A percentile compares a stretch with the other conserved stretches of the same genome.
phyloP scores from a whole-genome alignment of 2,329 filamentous ascomycete genomes.

The Pestalotiopsis sp. region DNA sequence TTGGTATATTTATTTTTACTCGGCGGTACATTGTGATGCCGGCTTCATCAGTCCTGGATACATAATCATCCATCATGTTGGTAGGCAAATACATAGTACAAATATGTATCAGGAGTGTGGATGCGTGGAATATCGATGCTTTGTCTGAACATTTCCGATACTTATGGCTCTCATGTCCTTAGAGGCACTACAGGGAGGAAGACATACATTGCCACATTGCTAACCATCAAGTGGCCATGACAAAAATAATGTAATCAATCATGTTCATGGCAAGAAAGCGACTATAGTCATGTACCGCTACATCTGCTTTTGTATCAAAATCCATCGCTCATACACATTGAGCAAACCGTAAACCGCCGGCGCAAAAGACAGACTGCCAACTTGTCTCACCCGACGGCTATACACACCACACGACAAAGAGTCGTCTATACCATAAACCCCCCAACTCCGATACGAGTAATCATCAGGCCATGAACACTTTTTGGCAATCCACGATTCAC shows the following conservation, averaged over 20 bases:
- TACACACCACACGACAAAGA: neutral
- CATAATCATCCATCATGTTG: too few species aligned
- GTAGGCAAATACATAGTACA: too few species aligned
- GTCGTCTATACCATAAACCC: slow-evolving; percentile 1
- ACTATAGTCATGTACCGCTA: neutral
- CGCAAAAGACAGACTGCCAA: neutral
- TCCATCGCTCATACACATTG: neutral
- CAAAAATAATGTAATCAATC: neutral
- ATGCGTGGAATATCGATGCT: too few species aligned
- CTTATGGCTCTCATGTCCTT: too few species aligned
- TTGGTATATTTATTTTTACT: too few species aligned
- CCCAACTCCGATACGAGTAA: neutral
- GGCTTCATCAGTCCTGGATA: too few species aligned
- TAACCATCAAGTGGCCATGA: neutral
- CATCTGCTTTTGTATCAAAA: neutral
- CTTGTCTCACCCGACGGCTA: neutral
- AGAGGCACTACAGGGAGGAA: too few species aligned
- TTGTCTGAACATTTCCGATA: too few species aligned
- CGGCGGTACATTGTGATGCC: too few species aligned
- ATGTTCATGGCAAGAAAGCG: neutral
- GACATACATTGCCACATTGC: too few species aligned
- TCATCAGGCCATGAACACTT: neutral
- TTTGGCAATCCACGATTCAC: neutral
- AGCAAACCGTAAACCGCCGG: neutral
- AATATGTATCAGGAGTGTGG: too few species aligned